phyloP scores from a whole-genome alignment of 2,329 filamentous ascomycete species.

The Diplodia corticola region DNA sequence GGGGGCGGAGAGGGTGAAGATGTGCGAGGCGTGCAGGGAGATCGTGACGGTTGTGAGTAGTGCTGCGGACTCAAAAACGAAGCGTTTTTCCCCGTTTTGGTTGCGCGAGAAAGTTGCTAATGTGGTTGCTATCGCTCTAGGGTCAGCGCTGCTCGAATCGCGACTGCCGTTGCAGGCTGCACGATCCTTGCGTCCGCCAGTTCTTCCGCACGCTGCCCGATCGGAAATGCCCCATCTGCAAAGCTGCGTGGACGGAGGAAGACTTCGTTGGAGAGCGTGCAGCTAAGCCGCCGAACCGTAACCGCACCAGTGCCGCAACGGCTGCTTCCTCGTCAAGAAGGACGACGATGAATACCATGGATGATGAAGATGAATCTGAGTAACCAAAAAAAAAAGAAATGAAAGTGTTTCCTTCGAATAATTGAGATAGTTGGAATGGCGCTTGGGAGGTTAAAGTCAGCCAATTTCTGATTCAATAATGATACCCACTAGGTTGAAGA shows the following conservation, averaged over 20 bases:
- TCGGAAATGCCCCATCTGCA: constrained; percentile 36
- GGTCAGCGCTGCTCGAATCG: constrained; percentile 26
- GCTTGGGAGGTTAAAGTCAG: not conserved
- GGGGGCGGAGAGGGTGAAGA: constrained; percentile 70
- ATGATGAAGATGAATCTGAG: not conserved
- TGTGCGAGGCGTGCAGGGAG: constrained; percentile 84
- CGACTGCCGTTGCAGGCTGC: constrained; percentile 25
- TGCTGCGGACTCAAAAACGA: not conserved
- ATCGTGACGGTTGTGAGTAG: constrained; percentile 67
- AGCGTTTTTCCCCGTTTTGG: not conserved
- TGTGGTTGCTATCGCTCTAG: not conserved
- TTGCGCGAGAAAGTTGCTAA: not conserved
- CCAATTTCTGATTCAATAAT: not conserved
- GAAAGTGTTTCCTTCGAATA: not conserved
- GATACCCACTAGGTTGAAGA: constrained; percentile 1
- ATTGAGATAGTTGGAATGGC: not conserved
- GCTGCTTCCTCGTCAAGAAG: constrained; percentile 5
- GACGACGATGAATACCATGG: not conserved
- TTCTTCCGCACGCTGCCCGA: constrained; percentile 31
- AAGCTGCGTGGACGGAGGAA: constrained; percentile 29
- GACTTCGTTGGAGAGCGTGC: constrained; percentile 22
- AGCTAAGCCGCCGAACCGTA: not conserved
- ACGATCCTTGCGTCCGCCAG: constrained; percentile 37
- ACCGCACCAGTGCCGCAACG: not conserved
- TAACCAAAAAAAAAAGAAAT: no score